Evolutionary conservation across 2,329 filamentous ascomycete genomes (phyloP).

Genomic region (Penicillium psychrosexuale): DNA sequence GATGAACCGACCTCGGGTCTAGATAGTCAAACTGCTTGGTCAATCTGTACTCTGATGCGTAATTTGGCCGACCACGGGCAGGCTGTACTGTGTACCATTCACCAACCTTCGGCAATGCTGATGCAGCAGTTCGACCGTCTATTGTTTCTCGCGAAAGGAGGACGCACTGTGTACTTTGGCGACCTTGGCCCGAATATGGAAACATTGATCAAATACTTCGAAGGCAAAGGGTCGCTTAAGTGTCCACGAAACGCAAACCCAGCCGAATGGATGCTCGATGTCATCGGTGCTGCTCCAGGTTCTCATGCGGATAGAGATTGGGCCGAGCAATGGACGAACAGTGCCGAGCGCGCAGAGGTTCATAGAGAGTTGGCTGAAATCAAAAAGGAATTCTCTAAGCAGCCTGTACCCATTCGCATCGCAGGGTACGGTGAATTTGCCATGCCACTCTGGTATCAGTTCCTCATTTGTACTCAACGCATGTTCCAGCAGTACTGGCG

Average conservation of each 20-base stretch:
- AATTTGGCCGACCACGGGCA: constrained; percentile 86
- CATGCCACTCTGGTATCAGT: constrained; percentile 65
- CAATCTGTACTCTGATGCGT: constrained; percentile 80
- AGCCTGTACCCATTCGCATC: constrained; percentile 41
- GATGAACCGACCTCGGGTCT: constrained; percentile 94
- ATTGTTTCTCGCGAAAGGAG: constrained; percentile 62
- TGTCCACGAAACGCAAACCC: constrained; percentile 66
- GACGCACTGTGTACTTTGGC: constrained; percentile 67
- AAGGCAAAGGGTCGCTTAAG: constrained; percentile 58
- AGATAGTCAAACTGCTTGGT: constrained; percentile 93
- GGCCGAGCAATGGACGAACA: constrained; percentile 60
- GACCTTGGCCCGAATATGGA: constrained; percentile 60
- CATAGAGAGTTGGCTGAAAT: constrained; percentile 48
- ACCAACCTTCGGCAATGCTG: constrained; percentile 89
- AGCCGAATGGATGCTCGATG: constrained; percentile 69
- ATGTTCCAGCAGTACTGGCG: constrained; percentile 91
- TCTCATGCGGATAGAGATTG: constrained; percentile 63
- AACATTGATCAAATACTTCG: constrained; percentile 62
- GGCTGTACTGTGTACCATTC: constrained; percentile 91
- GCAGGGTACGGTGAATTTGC: constrained; percentile 72
- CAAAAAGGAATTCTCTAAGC: constrained; percentile 24
- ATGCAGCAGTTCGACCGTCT: constrained; percentile 78
- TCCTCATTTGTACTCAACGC: constrained; percentile 64
- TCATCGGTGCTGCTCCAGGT: constrained; percentile 60
- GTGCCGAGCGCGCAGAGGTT: constrained; percentile 55